Evolutionary conservation across 257 asterid species (phyloP), one percentile per base, ranked within the genome.

Genomic region (Verbascum thapsus): DNA sequence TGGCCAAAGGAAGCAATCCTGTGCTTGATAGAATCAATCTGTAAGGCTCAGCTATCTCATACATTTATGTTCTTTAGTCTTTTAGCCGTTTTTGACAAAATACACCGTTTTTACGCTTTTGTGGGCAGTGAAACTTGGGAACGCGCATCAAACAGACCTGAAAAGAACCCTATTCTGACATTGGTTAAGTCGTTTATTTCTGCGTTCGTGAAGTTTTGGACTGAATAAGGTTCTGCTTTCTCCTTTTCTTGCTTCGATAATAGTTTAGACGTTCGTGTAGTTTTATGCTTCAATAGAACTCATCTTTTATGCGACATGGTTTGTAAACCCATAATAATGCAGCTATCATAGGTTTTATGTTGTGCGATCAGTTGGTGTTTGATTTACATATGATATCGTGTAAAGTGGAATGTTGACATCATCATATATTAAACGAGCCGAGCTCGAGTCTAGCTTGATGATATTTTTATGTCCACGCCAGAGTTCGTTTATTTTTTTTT

Each of bases 191-290:
- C 89, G 22, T 65, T 86, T 11, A 49, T 84, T 44, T 56, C 80
- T 30, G 86, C 94, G 9, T 68, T 90, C 17, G 78, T 80, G 71
- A 90, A 79, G 77, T 84, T 88, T 61, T 81, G 81, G 87, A 82
- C 81, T 4, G 88, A 82, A 63, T 86, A 70, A 74, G 64, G 48
- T 15, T 48, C 7, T 1, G 18, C 7, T 32, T 63, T 59, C 7
- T 1, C 12, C 43, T 38, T 37, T 30, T 58, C 34, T 5, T 13
- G 32, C 20, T 58, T 41, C 44, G 43, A 30, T 60, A 42, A 30
- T 64, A 45, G 69, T 61, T 68, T 26, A 12, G 55, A 7, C 30
- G 50, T 52, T 66, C 59, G 2, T 44, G 34, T 30, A 49, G 38
- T 72, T 68, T 23, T 18, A 57, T 61, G 35, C 55, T 51, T 53